Evolutionary conservation across 1,284 basidiomycete genomes (phyloP), one percentile per base, ranked within the genome.

Genomic region (Cryptococcus wingfieldii): DNA sequence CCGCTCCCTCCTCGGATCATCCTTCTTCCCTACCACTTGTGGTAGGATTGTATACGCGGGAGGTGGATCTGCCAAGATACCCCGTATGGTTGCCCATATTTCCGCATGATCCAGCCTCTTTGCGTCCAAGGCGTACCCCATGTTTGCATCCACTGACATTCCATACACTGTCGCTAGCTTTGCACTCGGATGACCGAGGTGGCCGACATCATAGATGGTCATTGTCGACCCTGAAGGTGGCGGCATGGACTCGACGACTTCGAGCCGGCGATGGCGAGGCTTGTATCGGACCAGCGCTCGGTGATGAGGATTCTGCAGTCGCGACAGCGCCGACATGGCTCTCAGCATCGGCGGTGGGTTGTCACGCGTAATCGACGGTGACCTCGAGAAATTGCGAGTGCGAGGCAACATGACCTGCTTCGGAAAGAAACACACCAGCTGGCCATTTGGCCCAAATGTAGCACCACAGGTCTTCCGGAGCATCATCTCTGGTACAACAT

Each of bases 361-460:
- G 49, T 72, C 65, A 23, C 63, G 56, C 38, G 56, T 53, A 38
- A 65, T 55, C 4, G 71, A 72, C 2, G 70, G 74, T 3, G 73
- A 74, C n/a, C 72, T 56, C 0, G 76, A 75, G 5, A 65, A 46
- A 8, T 68, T 64, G 6, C 66, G 60, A 1, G 66, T 60, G 18
- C 68, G 67, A 14, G 74, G 67, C 6, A 73, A 61, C 6, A 70
- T 60, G 2, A 73, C 70, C 57, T 70, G 69, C 59, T 74, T 85
- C 41, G 87, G 83, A 77, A 89, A 92, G 77, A 94, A 92, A 68
- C 86, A 89, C 0, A 93, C 83, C 1, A 94, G 79, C 76, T 91
- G 85, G 47, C 90, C 91, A 63, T 90, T 89, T 0, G 89, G 88
- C 0, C 90, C 88, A 77, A 94, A 95, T 0, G 85, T 69, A 0